phyloP scores from a whole-genome alignment of 2,329 filamentous ascomycete species.

The Thermomyces lanuginosus region DNA sequence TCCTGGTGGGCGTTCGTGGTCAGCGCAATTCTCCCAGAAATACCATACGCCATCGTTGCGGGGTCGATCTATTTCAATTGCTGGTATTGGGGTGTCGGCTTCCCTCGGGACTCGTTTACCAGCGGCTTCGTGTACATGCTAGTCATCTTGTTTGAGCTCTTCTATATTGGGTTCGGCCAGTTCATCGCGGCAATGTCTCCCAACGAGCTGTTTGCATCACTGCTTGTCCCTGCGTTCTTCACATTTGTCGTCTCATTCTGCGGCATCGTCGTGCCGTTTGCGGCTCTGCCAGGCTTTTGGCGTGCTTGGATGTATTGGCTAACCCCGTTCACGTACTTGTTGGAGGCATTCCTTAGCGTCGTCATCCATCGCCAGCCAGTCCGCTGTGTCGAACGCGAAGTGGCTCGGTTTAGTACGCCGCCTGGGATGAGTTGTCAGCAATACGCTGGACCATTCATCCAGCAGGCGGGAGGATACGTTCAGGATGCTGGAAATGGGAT shows the following conservation, averaged over 20 bases:
- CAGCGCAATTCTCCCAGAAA: conserved; percentile 49
- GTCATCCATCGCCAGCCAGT: conserved; percentile 41
- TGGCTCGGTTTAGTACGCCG: conserved; percentile 45
- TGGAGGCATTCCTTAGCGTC: conserved; percentile 45
- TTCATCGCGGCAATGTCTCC: conserved; percentile 50
- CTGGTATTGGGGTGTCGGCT: conserved; percentile 44
- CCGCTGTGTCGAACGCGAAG: conserved; percentile 39
- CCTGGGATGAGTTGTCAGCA: conserved; percentile 42
- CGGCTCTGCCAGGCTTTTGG: conserved; percentile 50
- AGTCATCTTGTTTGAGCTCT: conserved; percentile 50
- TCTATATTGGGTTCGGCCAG: conserved; percentile 49
- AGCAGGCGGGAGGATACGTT: conserved; percentile 45
- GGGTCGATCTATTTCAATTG: conserved; percentile 49
- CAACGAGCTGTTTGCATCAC: conserved; percentile 49
- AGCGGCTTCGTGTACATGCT: conserved; percentile 48
- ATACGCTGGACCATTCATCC: conserved; percentile 40
- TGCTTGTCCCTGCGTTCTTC: conserved; percentile 54
- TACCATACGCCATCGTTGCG: conserved; percentile 52
- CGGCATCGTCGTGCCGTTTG: conserved; percentile 55
- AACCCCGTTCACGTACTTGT: conserved; percentile 50
- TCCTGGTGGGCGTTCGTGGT: conserved; percentile 56
- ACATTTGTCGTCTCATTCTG: conserved; percentile 56
- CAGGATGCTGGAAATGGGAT: conserved; percentile 36
- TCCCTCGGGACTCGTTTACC: conserved; percentile 39
- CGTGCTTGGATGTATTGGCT: conserved; percentile 48